A percentile compares a stretch with the other conserved stretches of the same genome.
phyloP scores from a whole-genome alignment of 164 flowering plant species.

The Kingdonia uniflora region DNA sequence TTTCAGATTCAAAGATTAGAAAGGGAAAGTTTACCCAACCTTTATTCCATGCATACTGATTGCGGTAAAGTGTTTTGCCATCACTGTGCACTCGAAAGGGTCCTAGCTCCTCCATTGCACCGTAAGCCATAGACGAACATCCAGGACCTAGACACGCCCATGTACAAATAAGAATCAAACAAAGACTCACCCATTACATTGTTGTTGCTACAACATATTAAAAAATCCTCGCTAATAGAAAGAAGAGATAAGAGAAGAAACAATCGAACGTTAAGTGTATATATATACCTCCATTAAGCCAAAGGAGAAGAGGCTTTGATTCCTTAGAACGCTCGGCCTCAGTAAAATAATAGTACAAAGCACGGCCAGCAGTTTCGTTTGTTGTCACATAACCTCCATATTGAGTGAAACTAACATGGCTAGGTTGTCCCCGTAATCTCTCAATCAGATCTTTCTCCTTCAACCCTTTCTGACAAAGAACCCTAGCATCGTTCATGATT shows the following conservation, averaged over 20 bases:
- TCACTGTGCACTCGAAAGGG: slow-evolving; percentile 65
- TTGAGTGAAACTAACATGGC: slow-evolving; percentile 31
- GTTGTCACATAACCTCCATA: slow-evolving; percentile 74
- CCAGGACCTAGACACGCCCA: slow-evolving; percentile 55
- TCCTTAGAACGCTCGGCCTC: slow-evolving; percentile 29
- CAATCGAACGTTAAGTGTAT: background rate
- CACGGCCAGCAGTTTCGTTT: slow-evolving; percentile 36
- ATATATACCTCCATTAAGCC: slow-evolving; percentile 53
- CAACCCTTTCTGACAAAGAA: slow-evolving; percentile 21
- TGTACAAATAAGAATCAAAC: background rate
- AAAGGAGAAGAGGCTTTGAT: slow-evolving; percentile 52
- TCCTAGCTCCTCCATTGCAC: slow-evolving; percentile 72
- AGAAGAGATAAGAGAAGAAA: background rate
- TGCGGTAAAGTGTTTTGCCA: slow-evolving; percentile 56
- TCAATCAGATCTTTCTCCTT: slow-evolving; percentile 46
- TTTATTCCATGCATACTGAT: slow-evolving; percentile 75
- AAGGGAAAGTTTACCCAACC: slow-evolving; percentile 20
- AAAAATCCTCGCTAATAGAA: background rate
- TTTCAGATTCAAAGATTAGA: background rate
- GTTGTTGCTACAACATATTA: fast-evolving
- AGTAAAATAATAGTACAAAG: slow-evolving; percentile 58
- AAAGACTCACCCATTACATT: background rate
- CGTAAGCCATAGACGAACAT: slow-evolving; percentile 75
- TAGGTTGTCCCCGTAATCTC: slow-evolving; percentile 55
- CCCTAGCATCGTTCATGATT: background rate